A percentile compares a stretch with the other conserved stretches of the same genome.
These are phyloP conservation scores for Jamesozyma piceae DNA, from an alignment of 805 yeast species.

Conservation along the genomic window DNA sequence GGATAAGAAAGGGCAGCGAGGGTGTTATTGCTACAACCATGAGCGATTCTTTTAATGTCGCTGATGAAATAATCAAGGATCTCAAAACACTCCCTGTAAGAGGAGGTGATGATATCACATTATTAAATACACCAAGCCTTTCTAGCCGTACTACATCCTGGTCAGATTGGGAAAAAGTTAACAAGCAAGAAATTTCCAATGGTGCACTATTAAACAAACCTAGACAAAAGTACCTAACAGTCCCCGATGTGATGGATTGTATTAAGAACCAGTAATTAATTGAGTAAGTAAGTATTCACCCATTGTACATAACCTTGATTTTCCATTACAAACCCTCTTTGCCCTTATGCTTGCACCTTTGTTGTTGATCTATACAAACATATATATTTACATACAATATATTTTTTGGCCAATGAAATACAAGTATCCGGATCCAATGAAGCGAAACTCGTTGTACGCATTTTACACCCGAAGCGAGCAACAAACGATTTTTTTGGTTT, in stretches of 20 bases:
- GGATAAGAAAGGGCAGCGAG: constrained; percentile 79
- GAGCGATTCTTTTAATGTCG: constrained; percentile 72
- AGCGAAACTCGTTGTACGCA: not conserved
- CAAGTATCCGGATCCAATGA: too few species aligned
- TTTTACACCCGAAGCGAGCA: not conserved
- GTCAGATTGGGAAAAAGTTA: constrained; percentile 25
- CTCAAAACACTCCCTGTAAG: constrained; percentile 21
- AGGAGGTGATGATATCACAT: not conserved
- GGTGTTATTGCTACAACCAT: constrained; percentile 91
- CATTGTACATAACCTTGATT: too few species aligned
- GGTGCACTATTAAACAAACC: constrained; percentile 10
- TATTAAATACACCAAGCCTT: not conserved
- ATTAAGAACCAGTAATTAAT: not conserved
- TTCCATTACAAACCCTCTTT: too few species aligned
- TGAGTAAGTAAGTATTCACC: not conserved
- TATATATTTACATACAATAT: not conserved
- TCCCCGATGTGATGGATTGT: not conserved
- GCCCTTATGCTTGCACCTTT: too few species aligned
- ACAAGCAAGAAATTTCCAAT: constrained; percentile 15
- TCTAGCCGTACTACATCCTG: constrained; percentile 17
- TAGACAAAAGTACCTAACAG: constrained; percentile 5
- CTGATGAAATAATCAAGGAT: constrained; percentile 55
- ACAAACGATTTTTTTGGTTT: not conserved
- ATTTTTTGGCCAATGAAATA: constrained; percentile 1
- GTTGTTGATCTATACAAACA: too few species aligned